Evolutionary conservation across 768 basidiomycete species (phyloP), one percentile per base, ranked within the genome.

Genomic region (Leccinum olivaceopallidum): DNA sequence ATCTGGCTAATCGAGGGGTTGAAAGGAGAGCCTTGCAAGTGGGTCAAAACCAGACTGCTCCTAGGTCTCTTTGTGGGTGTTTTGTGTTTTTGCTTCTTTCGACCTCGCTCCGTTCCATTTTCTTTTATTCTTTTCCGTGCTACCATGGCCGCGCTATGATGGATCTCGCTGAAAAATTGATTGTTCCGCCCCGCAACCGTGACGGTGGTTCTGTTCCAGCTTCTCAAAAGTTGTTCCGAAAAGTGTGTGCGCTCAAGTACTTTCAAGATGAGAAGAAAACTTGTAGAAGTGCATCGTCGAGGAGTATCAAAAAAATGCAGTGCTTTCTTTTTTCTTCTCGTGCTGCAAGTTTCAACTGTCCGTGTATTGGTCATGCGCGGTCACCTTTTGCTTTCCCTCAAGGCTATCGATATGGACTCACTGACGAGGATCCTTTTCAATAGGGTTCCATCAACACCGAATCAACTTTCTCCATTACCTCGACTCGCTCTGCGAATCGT

Each of bases 391-490:
- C 5, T 13, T 5, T 20, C 13, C 14, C 8, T 5, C 8, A 47
- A 58, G 4, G 10, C 26, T 9, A 30, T 42, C 26, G 5, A 32
- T 0, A 39, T 14, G 20, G 10, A 8, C 32, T 51, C 37, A 5
- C 44, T 51, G 53, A 37, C 20, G 28, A 20, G 24, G 14, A 2
- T 10, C 6, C 20, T 42, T 22, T 26, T 37, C 39, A 13, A 26
- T 36, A 92, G 91, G 93, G 90, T 54, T 87, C 90, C 0, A 85
- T 96, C 20, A 95, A 97, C 85, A 89, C 32, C 81, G 93, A n/a
- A 95, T 98, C 67, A 97, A 97, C 73, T 88, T 96, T 61, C 78
- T 97, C 0, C 94, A 96, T 72, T 87, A 95, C 70, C 83, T 98
- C 48, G 94, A 96, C 73, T 87, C 90, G 0, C 81, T 97, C 13